phyloP scores from a whole-genome alignment of 441 rosid species.

The Pelargonium australe region DNA sequence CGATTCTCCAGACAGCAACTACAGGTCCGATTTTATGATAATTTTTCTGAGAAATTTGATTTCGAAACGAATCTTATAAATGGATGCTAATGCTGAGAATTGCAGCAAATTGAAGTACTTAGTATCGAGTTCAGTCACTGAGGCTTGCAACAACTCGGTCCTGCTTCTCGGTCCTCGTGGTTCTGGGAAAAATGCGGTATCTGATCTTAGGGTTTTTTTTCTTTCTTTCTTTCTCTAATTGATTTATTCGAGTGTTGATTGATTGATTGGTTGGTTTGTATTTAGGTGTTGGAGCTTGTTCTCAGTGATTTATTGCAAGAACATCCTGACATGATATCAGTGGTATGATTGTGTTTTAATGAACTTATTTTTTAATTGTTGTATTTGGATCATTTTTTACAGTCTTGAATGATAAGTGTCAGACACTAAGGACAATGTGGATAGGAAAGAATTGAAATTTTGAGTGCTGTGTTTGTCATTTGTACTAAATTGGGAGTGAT shows the following conservation, averaged over 20 bases:
- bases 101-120: slow-evolving; percentile 71
- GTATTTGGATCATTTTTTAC: not conserved
- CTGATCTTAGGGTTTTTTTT: slow-evolving; percentile 7
- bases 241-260: slow-evolving; percentile 1
- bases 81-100: not conserved
- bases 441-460: not conserved
- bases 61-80: not conserved
- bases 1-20: slow-evolving; percentile 65
- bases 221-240: not conserved
- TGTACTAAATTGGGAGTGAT: not conserved
- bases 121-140: slow-evolving; percentile 64
- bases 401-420: not conserved
- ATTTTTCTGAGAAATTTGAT: not conserved
- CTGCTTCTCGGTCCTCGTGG: slow-evolving; percentile 94
- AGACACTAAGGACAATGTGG: not conserved
- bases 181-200: slow-evolving; percentile 83
- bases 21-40: slow-evolving; percentile 39
- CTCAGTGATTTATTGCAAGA: slow-evolving; percentile 56
- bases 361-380: not conserved
- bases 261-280: slow-evolving; percentile 3
- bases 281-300: slow-evolving; percentile 82
- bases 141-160: slow-evolving; percentile 85
- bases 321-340: slow-evolving; percentile 60
- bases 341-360: slow-evolving; percentile 39
- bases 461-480: not conserved